Base-by-base conservation (phyloP, 2,329 filamentous ascomycete genomes). In the Colletotrichum liriopes region DNA sequence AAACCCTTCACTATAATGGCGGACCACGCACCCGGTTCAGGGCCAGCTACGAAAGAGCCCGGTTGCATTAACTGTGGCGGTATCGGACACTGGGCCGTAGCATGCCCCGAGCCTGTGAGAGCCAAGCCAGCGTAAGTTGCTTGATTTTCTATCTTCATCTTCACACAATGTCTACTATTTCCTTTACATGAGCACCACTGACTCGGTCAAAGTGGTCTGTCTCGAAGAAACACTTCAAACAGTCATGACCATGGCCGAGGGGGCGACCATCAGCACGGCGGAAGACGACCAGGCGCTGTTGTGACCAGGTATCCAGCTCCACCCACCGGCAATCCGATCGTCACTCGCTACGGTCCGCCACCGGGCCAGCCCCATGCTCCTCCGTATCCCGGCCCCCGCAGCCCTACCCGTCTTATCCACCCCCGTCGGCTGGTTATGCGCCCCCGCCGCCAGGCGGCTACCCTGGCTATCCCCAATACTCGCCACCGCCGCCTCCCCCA, bases 51-150 rank as follows among this genome's bases (percentile, higher is more conserved):
- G 41, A 73, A 72, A 61, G 72, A 74, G 32, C 65, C 72, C 23
- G 70, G 65, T 65, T 74, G 72, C 61, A 69, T 68, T 41, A 73
- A 73, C 45, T 74, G 72, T 66, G 72, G 70, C 49, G 72, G 65
- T 29, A 41, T 68, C 20, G 72, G 70, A 37, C 72, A 74, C 49
- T 74, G 70, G 65, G 70, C 72, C 26, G 70, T 74, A 7, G 71
- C 71, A 12, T 73, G 71, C 51, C 71, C 71, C 12, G 71, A 73
- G 54, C 71, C 71, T 26, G 66, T 55, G 18, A 73, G 71, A 60
- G 71, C 67, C 14, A 72, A 67, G 26, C 71, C 71, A 47, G 71
- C 71, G 71, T 73, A 63, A 66, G 71, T 73, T 20, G 26, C 39
- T 26, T 47, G 35, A 26, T 23, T 37, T 56, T 35, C 6, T 20